These are phyloP conservation scores for Carallia pectinifolia DNA, from an alignment of 345 rosid genomes.

Conservation along the genomic window DNA sequence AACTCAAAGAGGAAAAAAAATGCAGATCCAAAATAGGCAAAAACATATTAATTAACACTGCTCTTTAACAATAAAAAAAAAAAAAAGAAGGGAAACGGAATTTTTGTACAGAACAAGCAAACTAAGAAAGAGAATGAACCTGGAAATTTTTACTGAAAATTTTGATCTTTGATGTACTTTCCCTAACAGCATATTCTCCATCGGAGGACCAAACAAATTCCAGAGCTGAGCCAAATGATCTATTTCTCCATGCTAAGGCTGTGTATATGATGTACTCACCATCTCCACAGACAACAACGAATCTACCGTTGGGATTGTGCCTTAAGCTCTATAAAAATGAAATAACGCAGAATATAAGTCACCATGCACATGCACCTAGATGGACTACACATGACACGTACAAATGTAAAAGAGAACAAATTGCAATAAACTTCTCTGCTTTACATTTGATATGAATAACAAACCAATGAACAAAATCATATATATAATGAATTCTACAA, in stretches of 20 bases:
- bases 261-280: conserved; percentile 98
- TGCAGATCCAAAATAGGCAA: too few relatives aligned
- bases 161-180: conserved; percentile 92
- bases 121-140: conserved; percentile 43
- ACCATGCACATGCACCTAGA: neutral
- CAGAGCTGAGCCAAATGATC: conserved; percentile 97
- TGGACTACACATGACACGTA: neutral
- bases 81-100: too few relatives aligned
- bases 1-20: too few relatives aligned
- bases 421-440: too few relatives aligned
- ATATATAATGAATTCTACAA: too few relatives aligned
- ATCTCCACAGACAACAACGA: conserved; percentile 98
- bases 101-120: neutral
- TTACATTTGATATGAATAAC: too few relatives aligned
- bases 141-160: conserved; percentile 90
- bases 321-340: conserved; percentile 59
- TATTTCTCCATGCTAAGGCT: conserved; percentile 99
- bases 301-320: conserved; percentile 98
- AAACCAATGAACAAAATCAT: too few relatives aligned
- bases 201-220: conserved; percentile 98
- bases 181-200: conserved; percentile 97
- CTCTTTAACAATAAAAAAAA: too few relatives aligned
- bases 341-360: conserved; percentile 10
- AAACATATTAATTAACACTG: too few relatives aligned
- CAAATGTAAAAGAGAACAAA: too few relatives aligned